phyloP scores from a whole-genome alignment of 495 filamentous ascomycete genomes.

The Aspergillus campestris region DNA sequence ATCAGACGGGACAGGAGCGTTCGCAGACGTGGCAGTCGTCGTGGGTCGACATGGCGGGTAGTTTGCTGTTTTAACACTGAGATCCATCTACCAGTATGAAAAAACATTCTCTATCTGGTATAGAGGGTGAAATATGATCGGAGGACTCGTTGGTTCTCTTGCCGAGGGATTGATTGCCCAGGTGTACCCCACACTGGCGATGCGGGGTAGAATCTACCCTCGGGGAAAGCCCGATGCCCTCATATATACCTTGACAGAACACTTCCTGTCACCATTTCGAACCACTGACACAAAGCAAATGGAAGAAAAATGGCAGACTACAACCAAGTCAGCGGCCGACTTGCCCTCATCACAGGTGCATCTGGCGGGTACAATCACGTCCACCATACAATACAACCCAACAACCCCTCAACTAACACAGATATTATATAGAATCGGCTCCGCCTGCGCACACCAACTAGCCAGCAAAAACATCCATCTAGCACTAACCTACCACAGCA shows the following conservation, averaged over 20 bases:
- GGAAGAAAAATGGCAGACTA: background rate
- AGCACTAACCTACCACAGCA: slow-evolving; percentile 53
- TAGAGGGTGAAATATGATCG: too few relatives aligned
- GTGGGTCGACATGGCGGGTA: slow-evolving; percentile 36
- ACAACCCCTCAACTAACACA: background rate
- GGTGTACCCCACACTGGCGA: too few relatives aligned
- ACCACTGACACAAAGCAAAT: background rate
- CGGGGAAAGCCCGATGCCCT: too few relatives aligned
- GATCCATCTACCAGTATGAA: too few relatives aligned
- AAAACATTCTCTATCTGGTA: background rate
- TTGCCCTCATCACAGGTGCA: slow-evolving; percentile 58
- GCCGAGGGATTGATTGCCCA: too few relatives aligned
- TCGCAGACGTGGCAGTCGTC: slow-evolving; percentile 36
- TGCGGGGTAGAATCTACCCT: too few relatives aligned
- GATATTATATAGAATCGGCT: slow-evolving; percentile 43
- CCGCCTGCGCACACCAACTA: slow-evolving; percentile 50
- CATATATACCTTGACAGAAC: too few relatives aligned
- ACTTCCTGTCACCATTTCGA: too few relatives aligned
- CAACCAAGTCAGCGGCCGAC: slow-evolving; percentile 48
- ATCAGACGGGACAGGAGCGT: slow-evolving; percentile 24
- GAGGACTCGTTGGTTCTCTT: too few relatives aligned
- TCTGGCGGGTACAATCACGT: slow-evolving; percentile 48
- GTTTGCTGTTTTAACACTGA: slow-evolving; percentile 28
- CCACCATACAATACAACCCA: background rate
- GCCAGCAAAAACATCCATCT: slow-evolving; percentile 45